phyloP scores from a whole-genome alignment of 352 stramenopile genomes.

The Pythium coloratum region DNA sequence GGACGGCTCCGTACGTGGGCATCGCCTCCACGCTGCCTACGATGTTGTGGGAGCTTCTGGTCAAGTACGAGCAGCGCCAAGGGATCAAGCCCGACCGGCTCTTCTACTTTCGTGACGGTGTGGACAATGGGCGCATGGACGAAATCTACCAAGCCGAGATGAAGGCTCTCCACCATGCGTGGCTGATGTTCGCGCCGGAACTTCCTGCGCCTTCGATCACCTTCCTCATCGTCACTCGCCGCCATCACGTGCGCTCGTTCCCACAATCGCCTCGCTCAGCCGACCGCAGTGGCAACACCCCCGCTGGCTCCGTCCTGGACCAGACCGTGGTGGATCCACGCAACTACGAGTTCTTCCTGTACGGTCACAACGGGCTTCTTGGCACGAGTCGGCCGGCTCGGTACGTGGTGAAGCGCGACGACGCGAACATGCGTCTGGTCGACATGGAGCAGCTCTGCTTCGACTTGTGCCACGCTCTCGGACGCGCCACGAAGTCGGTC shows the following conservation, averaged over 20 bases:
- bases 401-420: conserved; percentile 10
- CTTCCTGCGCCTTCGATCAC: conserved; percentile 6
- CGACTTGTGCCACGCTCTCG: conserved; percentile 11
- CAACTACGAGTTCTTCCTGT: conserved; percentile 16
- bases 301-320: conserved; percentile 13
- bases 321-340: conserved; percentile 5
- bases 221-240: conserved; percentile 11
- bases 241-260: conserved; percentile 17
- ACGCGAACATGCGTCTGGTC: not conserved
- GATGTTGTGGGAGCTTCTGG: conserved; percentile 18
- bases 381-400: conserved; percentile 10
- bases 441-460: conserved; percentile 16
- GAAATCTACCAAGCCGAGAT: conserved; percentile 15
- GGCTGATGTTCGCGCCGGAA: conserved; percentile 3
- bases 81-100: conserved; percentile 5
- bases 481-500: conserved; percentile 2
- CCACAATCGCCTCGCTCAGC: not conserved
- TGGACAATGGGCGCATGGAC: conserved; percentile 12
- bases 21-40: not conserved
- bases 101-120: conserved; percentile 21
- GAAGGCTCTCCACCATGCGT: conserved; percentile 7
- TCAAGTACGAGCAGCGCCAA: conserved; percentile 10
- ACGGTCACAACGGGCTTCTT: conserved; percentile 7
- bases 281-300: conserved; percentile 13
- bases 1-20: conserved; percentile 46